Evolutionary conservation across 2,329 filamentous ascomycete species (phyloP).

Genomic region (Chaetomiaceae sp.): DNA sequence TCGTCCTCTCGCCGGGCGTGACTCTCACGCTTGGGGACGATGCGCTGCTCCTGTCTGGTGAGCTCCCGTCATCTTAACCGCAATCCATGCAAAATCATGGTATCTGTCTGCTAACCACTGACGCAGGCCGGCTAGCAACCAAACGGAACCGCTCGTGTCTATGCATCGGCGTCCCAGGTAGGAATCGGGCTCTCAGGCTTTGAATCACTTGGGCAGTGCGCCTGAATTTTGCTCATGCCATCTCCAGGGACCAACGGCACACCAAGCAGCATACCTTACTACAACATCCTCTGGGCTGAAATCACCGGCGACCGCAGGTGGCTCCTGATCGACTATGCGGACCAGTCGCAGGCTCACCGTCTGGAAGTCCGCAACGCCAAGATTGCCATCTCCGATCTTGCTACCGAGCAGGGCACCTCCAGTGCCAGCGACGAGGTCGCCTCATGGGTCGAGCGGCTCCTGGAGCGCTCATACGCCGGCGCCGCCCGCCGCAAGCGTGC

Average conservation of each 20-base stretch:
- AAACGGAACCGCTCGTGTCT: slow-evolving; percentile 19
- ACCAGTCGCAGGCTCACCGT: slow-evolving; percentile 10
- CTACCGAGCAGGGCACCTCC: slow-evolving; percentile 4
- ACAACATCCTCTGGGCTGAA: slow-evolving; percentile 74
- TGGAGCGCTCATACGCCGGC: slow-evolving; percentile 63
- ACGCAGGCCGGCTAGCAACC: slow-evolving; percentile 13
- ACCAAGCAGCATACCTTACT: slow-evolving; percentile 58
- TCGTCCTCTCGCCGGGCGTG: slow-evolving; percentile 19
- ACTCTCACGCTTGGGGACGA: slow-evolving; percentile 20
- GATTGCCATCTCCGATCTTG: slow-evolving; percentile 15
- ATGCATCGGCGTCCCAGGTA: slow-evolving; percentile 15
- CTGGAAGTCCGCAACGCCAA: slow-evolving; percentile 18
- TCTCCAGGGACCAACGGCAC: slow-evolving; percentile 12
- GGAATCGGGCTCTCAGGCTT: slow-evolving; percentile 1
- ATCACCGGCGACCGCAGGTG: slow-evolving; percentile 16
- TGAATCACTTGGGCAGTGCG: neutral
- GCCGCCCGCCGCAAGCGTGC: slow-evolving; percentile 64
- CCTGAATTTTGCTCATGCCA: neutral
- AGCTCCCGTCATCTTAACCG: neutral
- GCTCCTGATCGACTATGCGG: slow-evolving; percentile 22
- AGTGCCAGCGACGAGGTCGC: slow-evolving; percentile 6
- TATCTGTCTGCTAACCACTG: too few relatives aligned
- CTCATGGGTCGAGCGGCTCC: slow-evolving; percentile 57
- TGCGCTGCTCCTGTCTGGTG: slow-evolving; percentile 20
- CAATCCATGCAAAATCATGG: too few relatives aligned